Base-by-base conservation (phyloP, 352 stramenopile species). In the Globisporangium cederbergense region DNA sequence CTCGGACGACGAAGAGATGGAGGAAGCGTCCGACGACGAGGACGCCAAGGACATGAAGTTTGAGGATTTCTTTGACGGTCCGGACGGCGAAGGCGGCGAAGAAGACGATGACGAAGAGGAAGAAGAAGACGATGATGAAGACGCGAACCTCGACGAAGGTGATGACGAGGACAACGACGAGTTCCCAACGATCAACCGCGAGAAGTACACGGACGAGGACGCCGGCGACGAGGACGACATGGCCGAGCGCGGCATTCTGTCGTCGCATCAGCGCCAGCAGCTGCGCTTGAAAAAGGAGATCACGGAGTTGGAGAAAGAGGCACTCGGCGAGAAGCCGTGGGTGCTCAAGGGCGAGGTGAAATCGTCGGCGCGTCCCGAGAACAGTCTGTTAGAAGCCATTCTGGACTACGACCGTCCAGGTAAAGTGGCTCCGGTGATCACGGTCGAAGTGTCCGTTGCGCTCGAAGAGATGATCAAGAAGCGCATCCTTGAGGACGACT, bases 391-490 rank as follows among this genome's bases (percentile, higher is more conserved):
- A 20, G 91, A 98, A 66, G 88, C 86, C 0, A 93, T 97, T 43
- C 89, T 97, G 47, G 93, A 98, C 73, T 98, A 98, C 68, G 90
- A 98, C 65, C 80, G 92, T 36, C 90, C 93, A 18, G 86, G 89
- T 58, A 98, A 98, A 66, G 81, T 92, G 13, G 89, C 92, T 8
- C 93, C 93, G 1, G 91, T 97, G 18, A 95, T 98, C 56, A 98
- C 92, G 8, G 84, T 96, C 18, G 90, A 98, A 53, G 90, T 97
- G 34, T 98, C 95, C 3, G 81, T 92, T 11, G 87, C 84, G 13
- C 77, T 98, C 11, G 95, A 98, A 71, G 90, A 97, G 40, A 87
- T 98, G 68, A 98, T 98, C 70, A 98, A 98, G 66, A 90, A 94
- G 70, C 85, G 95, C 43, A 97, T 98, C 60, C 49, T 98, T 45